A percentile compares a stretch with the other conserved stretches of the same genome.
These are phyloP conservation scores for Grosmannia serpens DNA, from an alignment of 2,329 filamentous ascomycete genomes.

Conservation along the genomic window DNA sequence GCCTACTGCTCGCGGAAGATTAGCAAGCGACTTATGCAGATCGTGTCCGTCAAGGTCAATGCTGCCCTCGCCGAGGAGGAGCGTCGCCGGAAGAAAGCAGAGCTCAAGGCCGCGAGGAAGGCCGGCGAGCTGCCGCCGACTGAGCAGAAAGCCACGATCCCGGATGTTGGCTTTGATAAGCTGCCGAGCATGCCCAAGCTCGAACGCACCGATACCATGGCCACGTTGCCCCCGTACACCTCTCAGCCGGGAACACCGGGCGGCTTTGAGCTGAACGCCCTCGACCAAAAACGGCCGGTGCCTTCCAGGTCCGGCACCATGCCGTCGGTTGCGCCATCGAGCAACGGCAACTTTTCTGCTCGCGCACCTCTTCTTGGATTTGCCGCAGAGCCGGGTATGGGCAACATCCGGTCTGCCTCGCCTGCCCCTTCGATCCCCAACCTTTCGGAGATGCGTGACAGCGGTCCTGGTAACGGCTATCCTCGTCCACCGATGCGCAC, in stretches of 20 bases:
- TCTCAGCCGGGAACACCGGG: constrained; percentile 46
- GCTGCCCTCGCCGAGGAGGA: constrained; percentile 76
- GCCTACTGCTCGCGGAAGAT: constrained; percentile 89
- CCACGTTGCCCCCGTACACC: constrained; percentile 50
- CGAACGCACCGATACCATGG: constrained; percentile 46
- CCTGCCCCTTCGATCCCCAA: constrained; percentile 14
- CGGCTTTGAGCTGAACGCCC: constrained; percentile 38
- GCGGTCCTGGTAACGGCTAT: not conserved
- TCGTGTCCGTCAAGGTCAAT: constrained; percentile 79
- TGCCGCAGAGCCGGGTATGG: constrained; percentile 20
- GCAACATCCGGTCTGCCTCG: constrained; percentile 14
- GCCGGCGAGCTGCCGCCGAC: constrained; percentile 39
- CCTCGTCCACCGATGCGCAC: constrained; percentile 10
- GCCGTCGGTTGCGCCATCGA: constrained; percentile 13
- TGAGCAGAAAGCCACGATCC: constrained; percentile 56
- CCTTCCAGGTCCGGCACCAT: constrained; percentile 23
- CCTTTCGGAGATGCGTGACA: constrained; percentile 1
- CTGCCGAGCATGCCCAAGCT: constrained; percentile 48
- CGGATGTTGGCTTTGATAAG: constrained; percentile 35
- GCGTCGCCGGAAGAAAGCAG: constrained; percentile 41
- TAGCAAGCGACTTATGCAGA: constrained; percentile 70
- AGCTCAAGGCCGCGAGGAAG: constrained; percentile 38
- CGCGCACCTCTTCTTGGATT: constrained; percentile 18
- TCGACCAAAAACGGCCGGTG: constrained; percentile 38
- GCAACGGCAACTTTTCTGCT: constrained; percentile 15